These are phyloP conservation scores for Daldinia childiae DNA, from an alignment of 495 filamentous ascomycete genomes.

Conservation along the genomic window DNA sequence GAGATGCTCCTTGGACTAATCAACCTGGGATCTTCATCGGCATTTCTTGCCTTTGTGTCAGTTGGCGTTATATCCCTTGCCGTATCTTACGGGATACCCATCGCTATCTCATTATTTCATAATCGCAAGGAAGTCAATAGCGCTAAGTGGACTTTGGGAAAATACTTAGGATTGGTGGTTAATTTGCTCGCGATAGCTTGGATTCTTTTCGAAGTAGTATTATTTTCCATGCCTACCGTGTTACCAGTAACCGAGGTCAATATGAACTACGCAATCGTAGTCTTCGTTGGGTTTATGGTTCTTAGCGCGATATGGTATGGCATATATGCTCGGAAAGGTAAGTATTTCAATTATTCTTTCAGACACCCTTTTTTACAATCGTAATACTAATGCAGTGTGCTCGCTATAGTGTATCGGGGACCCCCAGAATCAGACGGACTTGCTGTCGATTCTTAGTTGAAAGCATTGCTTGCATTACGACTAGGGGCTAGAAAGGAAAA, in stretches of 20 bases:
- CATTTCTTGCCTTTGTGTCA: slow-evolving; percentile 65
- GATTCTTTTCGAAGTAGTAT: slow-evolving; percentile 62
- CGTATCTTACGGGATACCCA: slow-evolving; percentile 69
- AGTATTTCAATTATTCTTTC: background rate
- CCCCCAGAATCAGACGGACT: slow-evolving; percentile 44
- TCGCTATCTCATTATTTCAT: slow-evolving; percentile 51
- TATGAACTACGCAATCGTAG: slow-evolving; percentile 72
- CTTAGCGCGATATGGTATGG: slow-evolving; percentile 57
- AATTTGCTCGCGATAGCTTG: slow-evolving; percentile 58
- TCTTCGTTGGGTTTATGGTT: slow-evolving; percentile 66
- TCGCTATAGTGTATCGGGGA: slow-evolving; percentile 38
- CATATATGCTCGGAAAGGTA: slow-evolving; percentile 46
- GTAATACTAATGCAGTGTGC: slow-evolving; percentile 3
- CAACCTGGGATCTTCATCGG: slow-evolving; percentile 62
- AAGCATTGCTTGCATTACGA: background rate
- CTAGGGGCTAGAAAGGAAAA: background rate
- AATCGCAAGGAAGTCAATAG: slow-evolving; percentile 50
- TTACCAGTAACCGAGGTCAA: slow-evolving; percentile 68
- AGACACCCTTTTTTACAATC: background rate
- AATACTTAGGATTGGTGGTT: slow-evolving; percentile 56
- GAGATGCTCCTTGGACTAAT: slow-evolving; percentile 64
- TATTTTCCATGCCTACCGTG: slow-evolving; percentile 71
- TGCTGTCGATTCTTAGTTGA: slow-evolving; percentile 24
- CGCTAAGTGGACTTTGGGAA: slow-evolving; percentile 64
- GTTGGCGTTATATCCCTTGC: slow-evolving; percentile 70